Conservation (phyloP, 2,329 filamentous ascomycete genomes). For the Cordyceps cicadae region DNA sequence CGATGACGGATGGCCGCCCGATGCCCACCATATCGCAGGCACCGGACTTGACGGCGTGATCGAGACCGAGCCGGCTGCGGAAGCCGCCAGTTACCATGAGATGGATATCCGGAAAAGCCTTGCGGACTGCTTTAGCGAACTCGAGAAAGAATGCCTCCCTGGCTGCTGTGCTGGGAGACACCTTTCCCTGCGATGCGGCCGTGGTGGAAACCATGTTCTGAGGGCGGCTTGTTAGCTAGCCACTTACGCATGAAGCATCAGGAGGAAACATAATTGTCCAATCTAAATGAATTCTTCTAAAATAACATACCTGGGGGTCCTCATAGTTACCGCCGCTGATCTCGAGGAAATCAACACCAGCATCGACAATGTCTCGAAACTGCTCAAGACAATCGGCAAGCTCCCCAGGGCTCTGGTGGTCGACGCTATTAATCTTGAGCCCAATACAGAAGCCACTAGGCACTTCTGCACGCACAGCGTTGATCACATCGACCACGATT, state of each 20-base stretch:
- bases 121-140: neutral
- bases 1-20: neutral
- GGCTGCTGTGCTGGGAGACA: neutral
- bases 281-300: neutral
- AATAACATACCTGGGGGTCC: slow-evolving; percentile 23
- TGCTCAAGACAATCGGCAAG: slow-evolving; percentile 48
- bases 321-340: slow-evolving; percentile 51
- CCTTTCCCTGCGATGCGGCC: neutral
- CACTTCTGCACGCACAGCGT: slow-evolving; percentile 26
- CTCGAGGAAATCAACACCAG: slow-evolving; percentile 53
- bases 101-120: neutral
- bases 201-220: neutral
- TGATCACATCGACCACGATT: slow-evolving; percentile 37
- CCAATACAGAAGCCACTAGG: slow-evolving; percentile 35
- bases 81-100: neutral
- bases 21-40: neutral
- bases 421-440: slow-evolving; percentile 52
- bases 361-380: slow-evolving; percentile 34
- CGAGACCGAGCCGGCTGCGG: neutral
- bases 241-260: neutral
- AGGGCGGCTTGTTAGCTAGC: neutral
- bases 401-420: slow-evolving; percentile 41
- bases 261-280: neutral
- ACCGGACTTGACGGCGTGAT: neutral
- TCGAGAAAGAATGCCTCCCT: neutral